These are phyloP conservation scores for Diacronema lutheri DNA, from an alignment of 78 protist species.

Conservation along the genomic window DNA sequence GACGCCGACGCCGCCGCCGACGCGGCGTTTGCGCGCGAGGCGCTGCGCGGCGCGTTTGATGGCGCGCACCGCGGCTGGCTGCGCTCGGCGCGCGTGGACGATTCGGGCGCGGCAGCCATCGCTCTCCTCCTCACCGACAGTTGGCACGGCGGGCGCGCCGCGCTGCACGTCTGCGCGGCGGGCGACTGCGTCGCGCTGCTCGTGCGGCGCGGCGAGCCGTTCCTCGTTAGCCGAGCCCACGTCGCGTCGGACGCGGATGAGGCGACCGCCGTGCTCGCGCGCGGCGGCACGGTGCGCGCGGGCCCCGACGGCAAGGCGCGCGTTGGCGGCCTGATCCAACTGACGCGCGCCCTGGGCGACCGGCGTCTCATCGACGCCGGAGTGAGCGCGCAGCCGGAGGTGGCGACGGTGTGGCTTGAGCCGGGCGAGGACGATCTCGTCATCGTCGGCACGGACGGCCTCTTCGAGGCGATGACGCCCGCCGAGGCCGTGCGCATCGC, in stretches of 20 bases:
- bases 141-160: too few relatives aligned
- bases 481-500: not conserved
- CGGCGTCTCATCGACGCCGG: not conserved
- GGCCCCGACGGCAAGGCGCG: not conserved
- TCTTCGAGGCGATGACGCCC: slow-evolving; percentile 22
- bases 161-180: not conserved
- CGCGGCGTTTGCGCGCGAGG: not conserved
- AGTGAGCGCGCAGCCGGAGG: not conserved
- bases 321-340: not conserved
- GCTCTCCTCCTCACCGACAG: not conserved
- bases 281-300: not conserved
- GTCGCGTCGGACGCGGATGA: not conserved
- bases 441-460: slow-evolving; percentile 30
- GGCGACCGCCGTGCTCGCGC: not conserved
- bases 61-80: not conserved
- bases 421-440: not conserved
- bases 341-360: slow-evolving; percentile 9
- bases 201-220: not conserved
- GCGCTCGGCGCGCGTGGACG: not conserved
- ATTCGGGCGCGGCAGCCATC: not conserved
- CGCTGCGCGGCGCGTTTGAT: not conserved
- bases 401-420: too few relatives aligned
- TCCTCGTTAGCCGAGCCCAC: not conserved
- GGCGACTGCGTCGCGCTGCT: not conserved
- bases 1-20: too few relatives aligned